Evolutionary conservation across 2,329 filamentous ascomycete species (phyloP), one percentile per base, ranked within the genome.

Genomic region (Fusarium torulosum): DNA sequence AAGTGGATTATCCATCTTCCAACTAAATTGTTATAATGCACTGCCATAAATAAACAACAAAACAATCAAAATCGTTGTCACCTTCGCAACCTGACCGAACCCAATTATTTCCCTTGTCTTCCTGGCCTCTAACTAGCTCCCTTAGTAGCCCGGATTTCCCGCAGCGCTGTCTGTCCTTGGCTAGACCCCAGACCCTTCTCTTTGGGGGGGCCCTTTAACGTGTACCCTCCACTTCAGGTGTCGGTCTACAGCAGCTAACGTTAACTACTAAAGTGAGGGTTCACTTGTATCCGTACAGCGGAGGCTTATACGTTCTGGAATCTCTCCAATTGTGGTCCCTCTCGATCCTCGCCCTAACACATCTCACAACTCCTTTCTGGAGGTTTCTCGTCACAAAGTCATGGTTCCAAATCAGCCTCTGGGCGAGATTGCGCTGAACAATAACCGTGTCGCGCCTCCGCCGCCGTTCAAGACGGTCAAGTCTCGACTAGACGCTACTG

Each of bases 371-470:
- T 61, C 37, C 53, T 53, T 31, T 20, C 44, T 23, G 41, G 45
- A 40, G 53, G 53, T 29, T 51, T 40, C 53, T 47, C 46, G 53
- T 53, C 57, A 44, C 54, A 63, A 63, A 37, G 42, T 45, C 55
- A 73, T 73, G 71, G 60, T 54, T 68, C 37, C 63, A 49, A 60
- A 63, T 55, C 67, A 71, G 38, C 69, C 69, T 53, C 45, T 67
- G n/a, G 67, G 53, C 52, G 65, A 62, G 51, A 70, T 66, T 69
- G 63, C 55, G 45, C 57, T 70, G 53, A 64, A 62, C 44, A 62
- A 67, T 8, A 63, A 63, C 50, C 67, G 58, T 55, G 54, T 73
- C 52, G 53, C 62, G 54, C 55, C 63, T 38, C 67, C 67, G 42
- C 67, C 66, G 44, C 57, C 66, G 43, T 59, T 63, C 37, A 61